These are phyloP conservation scores for Rhodotorula sp. DNA, from an alignment of 1,284 basidiomycete species.

Conservation along the genomic window DNA sequence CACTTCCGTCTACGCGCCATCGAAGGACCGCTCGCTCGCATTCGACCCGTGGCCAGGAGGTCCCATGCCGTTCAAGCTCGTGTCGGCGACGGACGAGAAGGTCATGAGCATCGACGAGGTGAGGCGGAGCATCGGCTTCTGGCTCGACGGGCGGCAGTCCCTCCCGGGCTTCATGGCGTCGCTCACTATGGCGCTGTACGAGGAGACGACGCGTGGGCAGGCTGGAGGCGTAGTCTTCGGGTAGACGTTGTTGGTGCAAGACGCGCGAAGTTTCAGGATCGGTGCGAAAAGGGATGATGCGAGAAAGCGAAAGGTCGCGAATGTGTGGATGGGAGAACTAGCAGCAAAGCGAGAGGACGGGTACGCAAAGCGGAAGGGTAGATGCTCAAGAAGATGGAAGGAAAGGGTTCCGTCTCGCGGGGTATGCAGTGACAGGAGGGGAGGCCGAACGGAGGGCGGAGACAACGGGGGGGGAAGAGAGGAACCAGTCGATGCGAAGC, in stretches of 20 bases:
- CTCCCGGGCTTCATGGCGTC: constrained; percentile 43
- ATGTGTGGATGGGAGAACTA: too few species aligned
- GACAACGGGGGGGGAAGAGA: not conserved
- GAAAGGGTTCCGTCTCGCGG: not conserved
- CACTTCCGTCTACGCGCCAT: constrained; percentile 66
- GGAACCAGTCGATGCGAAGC: not conserved
- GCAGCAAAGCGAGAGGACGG: too few species aligned
- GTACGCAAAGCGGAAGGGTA: not conserved
- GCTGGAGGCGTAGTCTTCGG: constrained; percentile 19
- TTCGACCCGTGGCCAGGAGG: constrained; percentile 40
- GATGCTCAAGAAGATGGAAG: not conserved
- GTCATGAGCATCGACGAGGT: constrained; percentile 38
- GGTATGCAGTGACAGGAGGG: not conserved
- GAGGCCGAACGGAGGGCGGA: too few species aligned
- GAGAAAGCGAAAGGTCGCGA: not conserved
- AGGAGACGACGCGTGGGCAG: constrained; percentile 35
- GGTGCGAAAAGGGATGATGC: not conserved
- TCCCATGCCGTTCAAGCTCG: constrained; percentile 40
- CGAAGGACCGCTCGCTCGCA: constrained; percentile 47
- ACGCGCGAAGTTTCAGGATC: too few species aligned
- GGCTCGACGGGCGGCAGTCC: constrained; percentile 37
- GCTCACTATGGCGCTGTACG: constrained; percentile 42
- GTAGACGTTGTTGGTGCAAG: not conserved
- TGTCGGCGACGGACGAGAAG: constrained; percentile 36
- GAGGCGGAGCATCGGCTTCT: constrained; percentile 37